Percentiles rank a stretch among this genome's conserved stretches.
phyloP scores from a whole-genome alignment of 1,139 yeast genomes.

The Geotrichum citri-aurantii region DNA sequence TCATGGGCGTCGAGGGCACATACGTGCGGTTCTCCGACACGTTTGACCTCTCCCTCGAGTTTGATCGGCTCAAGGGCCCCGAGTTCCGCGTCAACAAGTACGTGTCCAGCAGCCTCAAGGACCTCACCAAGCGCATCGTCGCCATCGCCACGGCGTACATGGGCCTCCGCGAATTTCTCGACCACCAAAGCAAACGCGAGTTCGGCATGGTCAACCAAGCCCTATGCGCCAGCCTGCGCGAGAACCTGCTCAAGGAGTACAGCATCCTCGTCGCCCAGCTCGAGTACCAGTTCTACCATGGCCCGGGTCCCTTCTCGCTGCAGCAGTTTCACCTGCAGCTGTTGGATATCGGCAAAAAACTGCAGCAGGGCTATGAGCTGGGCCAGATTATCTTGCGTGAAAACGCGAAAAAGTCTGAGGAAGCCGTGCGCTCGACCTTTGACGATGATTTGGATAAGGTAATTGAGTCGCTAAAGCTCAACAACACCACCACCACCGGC shows the following conservation, averaged over 20 bases:
- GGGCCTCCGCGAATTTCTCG: slow-evolving; percentile 51
- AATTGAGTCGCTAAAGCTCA: slow-evolving; percentile 29
- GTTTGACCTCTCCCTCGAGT: slow-evolving; percentile 44
- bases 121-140: slow-evolving; percentile 58
- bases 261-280: slow-evolving; percentile 44
- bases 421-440: slow-evolving; percentile 19
- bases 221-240: slow-evolving; percentile 56
- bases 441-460: slow-evolving; percentile 31
- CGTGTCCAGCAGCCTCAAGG: slow-evolving; percentile 69
- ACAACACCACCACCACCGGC: slow-evolving; percentile 24
- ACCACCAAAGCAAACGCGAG: slow-evolving; percentile 47
- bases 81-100: slow-evolving; percentile 68
- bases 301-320: slow-evolving; percentile 42
- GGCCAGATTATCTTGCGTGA: slow-evolving; percentile 42
- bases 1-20: slow-evolving; percentile 75
- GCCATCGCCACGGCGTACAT: slow-evolving; percentile 59
- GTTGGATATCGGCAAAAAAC: slow-evolving; percentile 36
- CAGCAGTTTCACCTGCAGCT: slow-evolving; percentile 45
- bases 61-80: slow-evolving; percentile 54
- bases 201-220: slow-evolving; percentile 75
- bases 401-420: slow-evolving; percentile 28
- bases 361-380: slow-evolving; percentile 57
- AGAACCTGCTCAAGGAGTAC: slow-evolving; percentile 47
- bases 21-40: slow-evolving; percentile 64
- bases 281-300: slow-evolving; percentile 49